Base-by-base conservation (phyloP, 2,329 filamentous ascomycete genomes). In the Pyrenophora seminiperda region DNA sequence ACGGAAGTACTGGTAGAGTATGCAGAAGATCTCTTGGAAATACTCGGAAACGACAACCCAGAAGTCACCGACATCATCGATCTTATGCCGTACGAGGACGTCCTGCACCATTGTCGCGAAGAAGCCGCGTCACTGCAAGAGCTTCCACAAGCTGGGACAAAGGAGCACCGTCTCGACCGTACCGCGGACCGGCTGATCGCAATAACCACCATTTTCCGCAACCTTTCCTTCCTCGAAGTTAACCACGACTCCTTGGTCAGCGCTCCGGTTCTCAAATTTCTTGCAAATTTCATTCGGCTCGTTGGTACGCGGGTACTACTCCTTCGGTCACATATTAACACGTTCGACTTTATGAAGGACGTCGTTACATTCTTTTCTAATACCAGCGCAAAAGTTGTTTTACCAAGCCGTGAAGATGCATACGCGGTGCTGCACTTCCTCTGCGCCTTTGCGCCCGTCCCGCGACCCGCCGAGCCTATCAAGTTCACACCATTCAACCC, bases 321-420 rank as follows among this genome's bases (percentile, higher is more conserved):
- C 22, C 77, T 97, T 33, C 85, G 91, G 31, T 90, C 86, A 3
- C 83, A 94, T 59, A 80, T 83, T 66, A 96, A 97, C 73, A 94
- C 89, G 0, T 78, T 97, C 59, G 94, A 99, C 73, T 93, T 97
- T 65, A 96, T 97, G 90, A 99, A 99, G 75, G 94, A 99, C 71
- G 79, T 91, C 22, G 84, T 97, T 50, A 87, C 91, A 13, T 85
- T 96, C 59, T 79, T 99, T 46, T 97, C 93, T 48, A 97, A 99
- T 71, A 84, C 95, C 39, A 86, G 91, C 6, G 85, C 89, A 38
- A 83, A 84, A 7, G 83, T 97, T 43, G 88, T 93, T 66, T 79
- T 99, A 31, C 88, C 91, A 1, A 88, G 88, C 15, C 87, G 89
- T 56, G 92, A 97, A 67, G 92, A 97, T 68, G 92, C 92, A 0